phyloP scores from a whole-genome alignment of 2,329 filamentous ascomycete species.

The Truncatella angustata region DNA sequence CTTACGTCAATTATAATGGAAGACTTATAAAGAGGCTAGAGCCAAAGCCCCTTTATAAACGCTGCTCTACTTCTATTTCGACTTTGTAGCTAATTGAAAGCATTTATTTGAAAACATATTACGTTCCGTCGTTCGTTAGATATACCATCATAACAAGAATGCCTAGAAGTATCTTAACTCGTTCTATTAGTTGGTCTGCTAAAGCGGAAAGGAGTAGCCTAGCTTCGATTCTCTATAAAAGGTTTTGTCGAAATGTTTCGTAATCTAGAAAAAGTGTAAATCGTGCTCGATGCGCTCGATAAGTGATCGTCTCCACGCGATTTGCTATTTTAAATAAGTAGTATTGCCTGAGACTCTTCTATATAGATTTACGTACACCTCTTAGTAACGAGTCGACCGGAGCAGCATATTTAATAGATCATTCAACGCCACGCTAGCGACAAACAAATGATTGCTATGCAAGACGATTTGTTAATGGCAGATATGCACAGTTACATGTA shows the following conservation, averaged over 20 bases:
- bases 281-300: conserved; percentile 29
- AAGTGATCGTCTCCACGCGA: conserved; percentile 19
- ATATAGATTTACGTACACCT: conserved; percentile 15
- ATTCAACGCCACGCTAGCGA: conserved; percentile 14
- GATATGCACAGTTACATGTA: conserved; percentile 27
- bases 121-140: conserved; percentile 35
- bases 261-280: conserved; percentile 21
- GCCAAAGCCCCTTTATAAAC: not conserved
- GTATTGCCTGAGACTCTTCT: not conserved
- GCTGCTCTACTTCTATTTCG: conserved; percentile 34
- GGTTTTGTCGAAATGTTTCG: conserved; percentile 19
- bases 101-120: conserved; percentile 31
- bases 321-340: not conserved
- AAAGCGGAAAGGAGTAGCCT: conserved; percentile 23
- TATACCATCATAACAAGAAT: conserved; percentile 20
- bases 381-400: conserved; percentile 23
- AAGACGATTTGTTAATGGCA: conserved; percentile 16
- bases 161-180: conserved; percentile 20
- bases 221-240: too few species aligned
- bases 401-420: conserved; percentile 20
- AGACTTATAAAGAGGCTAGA: conserved; percentile 15
- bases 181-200: conserved; percentile 24
- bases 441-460: conserved; percentile 17
- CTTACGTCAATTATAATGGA: conserved; percentile 35
- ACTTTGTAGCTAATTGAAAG: conserved; percentile 36